A percentile compares a stretch with the other conserved stretches of the same genome.
phyloP scores from a whole-genome alignment of 176 grass and related monocot species.

The Neostapfia colusana region DNA sequence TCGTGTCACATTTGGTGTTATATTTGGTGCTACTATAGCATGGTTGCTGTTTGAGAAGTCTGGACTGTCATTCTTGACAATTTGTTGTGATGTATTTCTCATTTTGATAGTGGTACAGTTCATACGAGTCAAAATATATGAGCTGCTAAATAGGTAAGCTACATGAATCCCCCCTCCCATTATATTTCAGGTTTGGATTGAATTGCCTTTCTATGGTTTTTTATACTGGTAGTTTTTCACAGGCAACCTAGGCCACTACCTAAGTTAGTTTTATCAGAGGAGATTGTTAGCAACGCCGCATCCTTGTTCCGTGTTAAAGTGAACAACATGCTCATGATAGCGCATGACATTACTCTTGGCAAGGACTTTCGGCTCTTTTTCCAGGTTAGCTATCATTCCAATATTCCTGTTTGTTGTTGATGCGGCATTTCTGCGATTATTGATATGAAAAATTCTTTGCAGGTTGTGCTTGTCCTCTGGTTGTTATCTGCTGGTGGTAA shows the following conservation, averaged over 20 bases:
- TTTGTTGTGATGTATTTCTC: slow-evolving; percentile 85
- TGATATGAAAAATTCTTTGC: slow-evolving; percentile 34
- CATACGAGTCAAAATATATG: slow-evolving; percentile 52
- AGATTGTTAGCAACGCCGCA: slow-evolving; percentile 85
- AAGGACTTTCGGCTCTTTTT: slow-evolving; percentile 87
- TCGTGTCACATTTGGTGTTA: slow-evolving; percentile 55
- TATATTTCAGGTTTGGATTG: slow-evolving; percentile 3
- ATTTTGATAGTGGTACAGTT: slow-evolving; percentile 76
- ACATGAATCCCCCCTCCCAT: slow-evolving; percentile 17
- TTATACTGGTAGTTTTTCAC: slow-evolving; percentile 1
- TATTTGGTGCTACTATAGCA: slow-evolving; percentile 65
- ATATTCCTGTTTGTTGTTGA: slow-evolving; percentile 30
- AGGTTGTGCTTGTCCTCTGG: slow-evolving; percentile 86
- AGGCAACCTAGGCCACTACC: slow-evolving; percentile 87
- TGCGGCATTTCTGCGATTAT: slow-evolving; percentile 12
- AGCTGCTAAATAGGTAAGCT: slow-evolving; percentile 73
- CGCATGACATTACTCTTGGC: slow-evolving; percentile 93
- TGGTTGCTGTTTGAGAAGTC: slow-evolving; percentile 93
- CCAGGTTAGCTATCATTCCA: slow-evolving; percentile 47
- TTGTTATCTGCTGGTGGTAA: slow-evolving; percentile 74
- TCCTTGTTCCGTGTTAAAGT: slow-evolving; percentile 87
- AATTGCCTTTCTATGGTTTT: background rate
- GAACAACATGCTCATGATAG: slow-evolving; percentile 88
- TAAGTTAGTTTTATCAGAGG: slow-evolving; percentile 95
- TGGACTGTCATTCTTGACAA: slow-evolving; percentile 86